Evolutionary conservation across 208 protist genomes (phyloP).

Genomic region (Endotrypanum monterogeii): DNA sequence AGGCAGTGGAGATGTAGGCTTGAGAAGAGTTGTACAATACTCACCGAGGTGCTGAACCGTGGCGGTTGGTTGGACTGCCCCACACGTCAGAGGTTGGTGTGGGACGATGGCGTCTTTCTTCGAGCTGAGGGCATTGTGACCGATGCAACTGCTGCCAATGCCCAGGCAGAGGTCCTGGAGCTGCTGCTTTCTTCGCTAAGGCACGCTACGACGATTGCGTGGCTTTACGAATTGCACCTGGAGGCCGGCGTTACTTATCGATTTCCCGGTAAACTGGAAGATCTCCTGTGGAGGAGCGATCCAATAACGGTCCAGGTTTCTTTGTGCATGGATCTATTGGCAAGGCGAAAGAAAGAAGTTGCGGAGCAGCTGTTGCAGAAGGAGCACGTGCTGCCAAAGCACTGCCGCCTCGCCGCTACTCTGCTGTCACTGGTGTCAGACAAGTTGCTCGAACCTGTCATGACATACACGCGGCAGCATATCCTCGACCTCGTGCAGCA

Average conservation of each 20-base stretch:
- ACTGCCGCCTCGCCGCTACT: conserved; percentile 42
- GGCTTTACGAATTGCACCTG: conserved; percentile 58
- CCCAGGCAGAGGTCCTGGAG: conserved; percentile 55
- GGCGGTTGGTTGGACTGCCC: conserved; percentile 60
- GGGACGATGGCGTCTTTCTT: conserved; percentile 20
- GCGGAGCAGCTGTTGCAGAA: conserved; percentile 35
- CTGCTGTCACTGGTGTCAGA: conserved; percentile 40
- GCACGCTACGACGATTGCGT: conserved; percentile 46
- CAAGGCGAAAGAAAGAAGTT: conserved; percentile 18
- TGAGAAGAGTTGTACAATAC: conserved; percentile 17
- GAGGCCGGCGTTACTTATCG: conserved; percentile 16
- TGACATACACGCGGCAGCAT: conserved; percentile 46
- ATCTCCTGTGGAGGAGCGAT: conserved; percentile 45
- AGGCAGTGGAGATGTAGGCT: conserved; percentile 21
- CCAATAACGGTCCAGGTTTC: conserved; percentile 30
- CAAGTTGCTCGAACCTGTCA: conserved; percentile 30
- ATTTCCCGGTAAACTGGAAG: conserved; percentile 35
- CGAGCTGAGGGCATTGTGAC: conserved; percentile 14
- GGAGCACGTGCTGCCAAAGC: conserved; percentile 34
- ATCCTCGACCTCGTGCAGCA: conserved; percentile 42
- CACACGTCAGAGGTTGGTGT: conserved; percentile 11
- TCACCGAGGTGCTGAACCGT: conserved; percentile 37
- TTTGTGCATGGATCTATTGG: conserved; percentile 55
- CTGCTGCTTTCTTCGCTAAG: conserved; percentile 41
- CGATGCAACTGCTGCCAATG: conserved; percentile 37